Evolutionary conservation across 1,284 basidiomycete species (phyloP).

Genomic region (Kalmanozyma brasiliensis): DNA sequence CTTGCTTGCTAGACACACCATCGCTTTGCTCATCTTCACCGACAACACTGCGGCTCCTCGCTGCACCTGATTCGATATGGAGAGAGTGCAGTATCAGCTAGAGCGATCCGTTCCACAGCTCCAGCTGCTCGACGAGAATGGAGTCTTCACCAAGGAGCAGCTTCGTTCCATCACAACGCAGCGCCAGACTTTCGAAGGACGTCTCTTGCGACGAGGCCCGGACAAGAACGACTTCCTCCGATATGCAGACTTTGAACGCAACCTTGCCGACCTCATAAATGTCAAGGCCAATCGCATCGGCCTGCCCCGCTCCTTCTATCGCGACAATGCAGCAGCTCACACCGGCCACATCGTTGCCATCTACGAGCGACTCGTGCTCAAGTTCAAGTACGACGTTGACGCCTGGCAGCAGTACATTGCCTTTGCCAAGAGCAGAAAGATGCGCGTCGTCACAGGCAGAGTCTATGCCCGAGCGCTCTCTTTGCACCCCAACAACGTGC

Average conservation of each 20-base stretch:
- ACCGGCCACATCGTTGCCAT: constrained; percentile 83
- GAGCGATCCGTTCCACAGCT: constrained; percentile 97
- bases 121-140: constrained; percentile 88
- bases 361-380: constrained; percentile 86
- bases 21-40: neutral
- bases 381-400: constrained; percentile 86
- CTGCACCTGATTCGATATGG: too few relatives aligned
- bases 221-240: constrained; percentile 89
- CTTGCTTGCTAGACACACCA: neutral
- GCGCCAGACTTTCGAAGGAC: constrained; percentile 83
- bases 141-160: constrained; percentile 82
- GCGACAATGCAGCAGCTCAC: constrained; percentile 56
- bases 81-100: constrained; percentile 92
- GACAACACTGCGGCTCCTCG: neutral
- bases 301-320: constrained; percentile 49
- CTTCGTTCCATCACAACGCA: constrained; percentile 81
- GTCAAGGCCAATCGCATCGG: constrained; percentile 44
- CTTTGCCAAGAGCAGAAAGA: constrained; percentile 82
- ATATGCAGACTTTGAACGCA: constrained; percentile 92
- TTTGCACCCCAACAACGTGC: constrained; percentile 81
- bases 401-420: constrained; percentile 90
- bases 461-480: constrained; percentile 77
- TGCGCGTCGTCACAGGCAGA: constrained; percentile 80
- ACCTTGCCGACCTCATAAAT: constrained; percentile 50
- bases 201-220: constrained; percentile 82